Evolutionary conservation across 192 early-diverging fungal species (phyloP).

Genomic region (Backusella macrospora): DNA sequence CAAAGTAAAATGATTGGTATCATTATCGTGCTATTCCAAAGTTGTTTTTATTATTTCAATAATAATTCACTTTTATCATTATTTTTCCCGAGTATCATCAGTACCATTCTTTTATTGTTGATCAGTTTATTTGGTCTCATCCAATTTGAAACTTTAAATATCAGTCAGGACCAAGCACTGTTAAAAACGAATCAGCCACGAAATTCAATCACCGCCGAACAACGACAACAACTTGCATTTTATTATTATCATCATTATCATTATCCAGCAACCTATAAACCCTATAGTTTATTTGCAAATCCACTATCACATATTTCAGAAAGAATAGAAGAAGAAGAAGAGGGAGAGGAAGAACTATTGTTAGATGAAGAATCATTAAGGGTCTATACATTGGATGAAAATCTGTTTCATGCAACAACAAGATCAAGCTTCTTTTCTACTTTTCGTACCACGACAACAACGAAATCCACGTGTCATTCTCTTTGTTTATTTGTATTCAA

Average conservation of each 20-base stretch:
- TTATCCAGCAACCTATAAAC: background rate
- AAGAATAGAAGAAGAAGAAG: background rate
- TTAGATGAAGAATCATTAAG: too few relatives aligned
- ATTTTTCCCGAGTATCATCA: background rate
- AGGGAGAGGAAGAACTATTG: background rate
- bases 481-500: background rate
- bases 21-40: background rate
- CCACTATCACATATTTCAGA: background rate
- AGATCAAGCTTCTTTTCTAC: background rate
- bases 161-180: constrained; percentile 4
- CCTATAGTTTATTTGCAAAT: background rate
- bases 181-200: background rate
- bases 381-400: too few relatives aligned
- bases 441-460: background rate
- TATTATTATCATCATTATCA: too few relatives aligned
- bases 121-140: background rate
- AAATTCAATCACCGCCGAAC: background rate
- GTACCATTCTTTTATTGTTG: background rate
- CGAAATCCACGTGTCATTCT: background rate
- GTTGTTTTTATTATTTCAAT: background rate
- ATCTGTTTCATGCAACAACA: background rate
- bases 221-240: background rate
- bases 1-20: background rate
- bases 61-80: background rate
- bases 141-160: background rate